Base-by-base conservation (phyloP, 108 stramenopile genomes). In the Schizochytrium sp. region DNA sequence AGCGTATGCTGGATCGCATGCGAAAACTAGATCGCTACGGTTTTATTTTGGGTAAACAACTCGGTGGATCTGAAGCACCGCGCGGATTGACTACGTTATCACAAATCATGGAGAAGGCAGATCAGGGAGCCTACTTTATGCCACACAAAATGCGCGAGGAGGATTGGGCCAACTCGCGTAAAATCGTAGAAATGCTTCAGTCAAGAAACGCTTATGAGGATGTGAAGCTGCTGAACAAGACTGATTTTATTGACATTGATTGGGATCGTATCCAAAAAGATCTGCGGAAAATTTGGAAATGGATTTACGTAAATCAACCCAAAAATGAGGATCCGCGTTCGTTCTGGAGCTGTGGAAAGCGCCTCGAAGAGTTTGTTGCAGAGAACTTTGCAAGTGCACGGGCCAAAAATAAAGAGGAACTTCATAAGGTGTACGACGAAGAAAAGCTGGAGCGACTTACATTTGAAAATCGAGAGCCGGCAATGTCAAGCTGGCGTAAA, bases 371-470 rank as follows among this genome's bases (percentile, higher is more conserved):
- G 3, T 83, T 83, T 42, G 47, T 2, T 5, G 53, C 47, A 7
- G 76, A 83, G 28, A 83, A 83, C 28, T 55, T 83, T 55, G 76
- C 50, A 13, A 47, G 15, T 28, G 38, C 53, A 2, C 76, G 76
- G 12, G n/a, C 76, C 1, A 83, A 55, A 28, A 49, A 83, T 38
- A 55, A 83, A n/a, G 76, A 83, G 40, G 76, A 83, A 55, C 76
- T 83, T 38, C 47, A 83, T 38, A 83, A 83, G 2, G 53, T 83
- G 50, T 53, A 10, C 76, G 53, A 83, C 47, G 76, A 83, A 40
- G 76, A 83, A 28, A 83, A 28, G 50, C 76, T 83, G 5, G 76
- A 83, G 50, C 76, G 76, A 50, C 76, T 83, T 38, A 55, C 76
- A 10, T 55, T 83, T 49, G 76, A 83, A 28, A 83, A 83, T 53